Base-by-base conservation (phyloP, 805 yeast genomes). In the Suhomyces pyralidae region DNA sequence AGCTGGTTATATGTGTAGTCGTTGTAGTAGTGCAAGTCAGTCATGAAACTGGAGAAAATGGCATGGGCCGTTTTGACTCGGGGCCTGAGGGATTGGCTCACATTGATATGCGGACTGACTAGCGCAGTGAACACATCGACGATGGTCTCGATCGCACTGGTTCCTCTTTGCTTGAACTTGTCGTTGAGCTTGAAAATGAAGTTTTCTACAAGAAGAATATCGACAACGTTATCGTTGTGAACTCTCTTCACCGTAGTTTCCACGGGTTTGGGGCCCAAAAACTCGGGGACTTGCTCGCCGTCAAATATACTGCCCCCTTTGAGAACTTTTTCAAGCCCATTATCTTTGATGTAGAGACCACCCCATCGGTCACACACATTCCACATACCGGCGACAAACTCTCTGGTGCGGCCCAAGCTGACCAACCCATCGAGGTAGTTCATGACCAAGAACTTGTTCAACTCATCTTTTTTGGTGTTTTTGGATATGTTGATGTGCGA, bases 171-270 rank as follows among this genome's bases (percentile, higher is more conserved):
- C 44, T 58, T 60, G 28, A 61, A 59, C 49, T 61, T 54, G 43
- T 66, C 70, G 49, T 63, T 64, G 22, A 71, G 60, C 53, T 68
- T 70, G 58, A 61, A 69, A 42, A 75, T 65, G 50, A 73, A 65
- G 42, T 63, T 65, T 42, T 72, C 74, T 8, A 75, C 59, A 34
- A 70, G 56, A 53, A 62, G 60, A 6, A 63, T 57, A 54, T 74
- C 79, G 3, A 71, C 58, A 14, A 53, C 50, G 20, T 14, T 12
- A 17, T 26, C 46, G 19, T 49, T 25, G n/a, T 14, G 24, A 14
- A 7, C 14, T 19, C 36, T 38, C 9, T n/a, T 30, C 10, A 12
- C n/a, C 2, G 48, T 7, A 6, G 10, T 9, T 1, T 24, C 48
- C 19, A 24, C 40, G 6, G 25, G 43, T 30, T 15, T 36, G 4